Evolutionary conservation across 129 eudicot species (phyloP).

Genomic region (Arctium minus): DNA sequence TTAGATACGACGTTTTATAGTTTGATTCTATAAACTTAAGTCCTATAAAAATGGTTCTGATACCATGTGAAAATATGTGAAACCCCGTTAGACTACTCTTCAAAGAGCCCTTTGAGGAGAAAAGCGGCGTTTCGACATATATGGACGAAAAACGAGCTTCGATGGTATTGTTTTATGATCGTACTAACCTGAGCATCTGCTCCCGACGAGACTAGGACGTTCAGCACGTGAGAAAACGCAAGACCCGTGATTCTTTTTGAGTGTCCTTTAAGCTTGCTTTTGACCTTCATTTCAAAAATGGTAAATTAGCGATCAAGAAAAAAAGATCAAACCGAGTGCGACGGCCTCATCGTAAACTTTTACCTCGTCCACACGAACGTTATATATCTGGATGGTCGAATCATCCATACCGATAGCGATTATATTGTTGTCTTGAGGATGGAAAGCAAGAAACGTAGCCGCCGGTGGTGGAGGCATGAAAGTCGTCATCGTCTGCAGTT

Average conservation of each 20-base stretch:
- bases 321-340: background rate
- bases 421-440: constrained; percentile 63
- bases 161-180: background rate
- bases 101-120: too few relatives aligned
- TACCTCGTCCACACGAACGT: constrained; percentile 54
- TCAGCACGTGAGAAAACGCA: constrained; percentile 69
- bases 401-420: constrained; percentile 73
- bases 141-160: too few relatives aligned
- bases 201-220: constrained; percentile 59
- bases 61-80: too few relatives aligned
- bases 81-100: too few relatives aligned
- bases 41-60: too few relatives aligned
- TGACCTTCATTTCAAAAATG: constrained; percentile 40
- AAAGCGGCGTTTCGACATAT: too few relatives aligned
- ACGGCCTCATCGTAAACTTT: background rate
- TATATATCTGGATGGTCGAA: constrained; percentile 44
- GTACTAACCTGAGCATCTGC: constrained; percentile 64
- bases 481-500: constrained; percentile 49
- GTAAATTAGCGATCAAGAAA: constrained; percentile 3
- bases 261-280: constrained; percentile 91
- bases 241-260: constrained; percentile 77
- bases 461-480: constrained; percentile 53
- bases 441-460: constrained; percentile 55
- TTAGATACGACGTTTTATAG: too few relatives aligned
- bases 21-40: too few relatives aligned